Evolutionary conservation across 495 filamentous ascomycete genomes (phyloP).

Genomic region (Elaphomyces granulatus): DNA sequence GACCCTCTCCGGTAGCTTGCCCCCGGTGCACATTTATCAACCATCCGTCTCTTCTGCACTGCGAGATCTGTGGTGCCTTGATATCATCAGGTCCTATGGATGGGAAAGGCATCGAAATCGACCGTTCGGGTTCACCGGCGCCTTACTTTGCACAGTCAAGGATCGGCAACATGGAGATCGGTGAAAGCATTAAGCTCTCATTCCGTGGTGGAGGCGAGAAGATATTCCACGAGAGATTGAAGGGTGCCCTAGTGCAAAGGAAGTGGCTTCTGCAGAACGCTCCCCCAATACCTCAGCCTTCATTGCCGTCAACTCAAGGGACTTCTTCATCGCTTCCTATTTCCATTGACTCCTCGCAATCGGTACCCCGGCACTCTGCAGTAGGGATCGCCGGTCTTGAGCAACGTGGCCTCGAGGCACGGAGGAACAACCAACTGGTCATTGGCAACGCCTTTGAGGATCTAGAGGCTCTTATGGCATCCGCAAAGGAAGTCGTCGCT

Average conservation of each 20-base stretch:
- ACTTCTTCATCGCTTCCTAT: conserved; percentile 10
- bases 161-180: conserved; percentile 37
- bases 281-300: conserved; percentile 69
- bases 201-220: conserved; percentile 84
- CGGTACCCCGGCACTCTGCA: conserved; percentile 37
- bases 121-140: conserved; percentile 62
- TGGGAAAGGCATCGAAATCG: conserved; percentile 13
- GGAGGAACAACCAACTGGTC: conserved; percentile 81
- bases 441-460: conserved; percentile 95
- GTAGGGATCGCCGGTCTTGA: conserved; percentile 92
- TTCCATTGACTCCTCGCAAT: conserved; percentile 2
- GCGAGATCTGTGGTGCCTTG: conserved; percentile 84
- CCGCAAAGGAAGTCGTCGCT: conserved; percentile 87
- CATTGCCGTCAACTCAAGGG: conserved; percentile 15
- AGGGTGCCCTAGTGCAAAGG: conserved; percentile 71
- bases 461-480: conserved; percentile 90
- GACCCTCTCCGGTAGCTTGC: conserved; percentile 34
- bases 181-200: conserved; percentile 76
- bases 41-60: conserved; percentile 70
- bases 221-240: conserved; percentile 78
- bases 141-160: conserved; percentile 37
- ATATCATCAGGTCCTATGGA: conserved; percentile 13
- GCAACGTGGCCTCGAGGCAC: conserved; percentile 61
- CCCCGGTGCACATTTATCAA: conserved; percentile 91
- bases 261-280: conserved; percentile 94